These are phyloP conservation scores for Friedmanniomyces simplex DNA, from an alignment of 495 filamentous ascomycete genomes.

Conservation along the genomic window DNA sequence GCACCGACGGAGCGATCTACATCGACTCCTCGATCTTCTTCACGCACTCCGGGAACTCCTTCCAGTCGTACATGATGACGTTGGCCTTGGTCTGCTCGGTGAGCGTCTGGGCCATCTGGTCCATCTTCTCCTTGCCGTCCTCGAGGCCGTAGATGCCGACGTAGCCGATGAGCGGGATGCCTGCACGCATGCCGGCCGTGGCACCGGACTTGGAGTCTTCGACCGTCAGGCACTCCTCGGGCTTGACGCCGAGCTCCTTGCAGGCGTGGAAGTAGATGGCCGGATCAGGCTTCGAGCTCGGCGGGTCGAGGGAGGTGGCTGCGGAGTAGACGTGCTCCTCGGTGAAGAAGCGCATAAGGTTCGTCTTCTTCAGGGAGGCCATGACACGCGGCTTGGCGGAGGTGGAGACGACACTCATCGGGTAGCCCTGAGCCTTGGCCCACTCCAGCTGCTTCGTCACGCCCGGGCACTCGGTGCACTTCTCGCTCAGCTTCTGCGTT, in stretches of 20 bases:
- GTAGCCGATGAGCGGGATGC: constrained; percentile 75
- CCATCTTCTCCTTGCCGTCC: constrained; percentile 51
- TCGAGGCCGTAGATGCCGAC: constrained; percentile 62
- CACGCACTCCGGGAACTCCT: constrained; percentile 62
- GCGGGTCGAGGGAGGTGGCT: constrained; percentile 63
- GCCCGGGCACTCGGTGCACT: constrained; percentile 66
- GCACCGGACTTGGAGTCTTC: constrained; percentile 88
- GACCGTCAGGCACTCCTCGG: constrained; percentile 68
- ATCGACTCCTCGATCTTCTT: constrained; percentile 38
- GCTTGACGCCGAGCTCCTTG: constrained; percentile 60
- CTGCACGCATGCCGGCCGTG: constrained; percentile 68
- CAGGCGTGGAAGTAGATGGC: constrained; percentile 82
- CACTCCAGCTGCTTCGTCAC: constrained; percentile 57
- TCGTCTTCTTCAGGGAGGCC: constrained; percentile 69
- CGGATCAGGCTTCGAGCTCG: constrained; percentile 85
- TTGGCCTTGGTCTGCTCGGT: constrained; percentile 55
- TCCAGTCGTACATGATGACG: constrained; percentile 79
- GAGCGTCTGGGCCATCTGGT: constrained; percentile 60
- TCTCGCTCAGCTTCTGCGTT: constrained; percentile 62
- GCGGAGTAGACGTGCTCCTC: constrained; percentile 69
- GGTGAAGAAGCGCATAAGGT: constrained; percentile 51
- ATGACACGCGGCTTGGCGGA: constrained; percentile 68
- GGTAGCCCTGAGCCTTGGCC: constrained; percentile 56
- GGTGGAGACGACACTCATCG: constrained; percentile 70
- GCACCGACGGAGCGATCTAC: background rate